These are phyloP conservation scores for Xerocomus brunneocitrinus DNA, from an alignment of 768 basidiomycete species.

Conservation along the genomic window DNA sequence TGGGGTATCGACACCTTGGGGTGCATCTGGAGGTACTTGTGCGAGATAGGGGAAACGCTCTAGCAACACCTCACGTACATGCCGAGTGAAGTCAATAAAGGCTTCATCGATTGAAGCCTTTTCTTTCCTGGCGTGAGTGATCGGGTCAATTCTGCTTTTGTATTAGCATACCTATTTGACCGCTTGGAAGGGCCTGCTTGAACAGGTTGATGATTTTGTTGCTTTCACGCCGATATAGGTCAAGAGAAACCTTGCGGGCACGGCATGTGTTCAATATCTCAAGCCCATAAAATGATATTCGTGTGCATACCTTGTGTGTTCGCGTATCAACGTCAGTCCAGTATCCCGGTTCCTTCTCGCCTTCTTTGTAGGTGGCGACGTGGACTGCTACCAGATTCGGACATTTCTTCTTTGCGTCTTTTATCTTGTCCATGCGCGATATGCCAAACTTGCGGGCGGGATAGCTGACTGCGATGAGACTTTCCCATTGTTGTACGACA, in stretches of 20 bases:
- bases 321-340: conserved; percentile 84
- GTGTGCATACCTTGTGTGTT: conserved; percentile 77
- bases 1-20: conserved; percentile 67
- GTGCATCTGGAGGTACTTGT: conserved; percentile 61
- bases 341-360: conserved; percentile 82
- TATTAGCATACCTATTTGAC: conserved; percentile 66
- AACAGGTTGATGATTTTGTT: conserved; percentile 81
- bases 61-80: conserved; percentile 72
- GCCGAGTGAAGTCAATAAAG: conserved; percentile 85
- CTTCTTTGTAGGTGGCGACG: conserved; percentile 91
- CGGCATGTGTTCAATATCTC: neutral
- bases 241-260: conserved; percentile 70
- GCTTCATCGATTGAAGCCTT: conserved; percentile 98
- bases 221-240: conserved; percentile 89
- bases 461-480: conserved; percentile 93
- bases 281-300: neutral
- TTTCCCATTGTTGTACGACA: conserved; percentile 85
- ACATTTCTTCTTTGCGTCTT: conserved; percentile 82
- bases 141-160: neutral
- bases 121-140: conserved; percentile 44
- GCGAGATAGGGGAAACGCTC: conserved; percentile 74
- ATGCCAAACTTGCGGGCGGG: conserved; percentile 91
- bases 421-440: conserved; percentile 80
- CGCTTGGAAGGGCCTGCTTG: conserved; percentile 69
- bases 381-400: conserved; percentile 83